Base-by-base conservation (phyloP, 257 asterid species). In the Capsicum chinense region DNA sequence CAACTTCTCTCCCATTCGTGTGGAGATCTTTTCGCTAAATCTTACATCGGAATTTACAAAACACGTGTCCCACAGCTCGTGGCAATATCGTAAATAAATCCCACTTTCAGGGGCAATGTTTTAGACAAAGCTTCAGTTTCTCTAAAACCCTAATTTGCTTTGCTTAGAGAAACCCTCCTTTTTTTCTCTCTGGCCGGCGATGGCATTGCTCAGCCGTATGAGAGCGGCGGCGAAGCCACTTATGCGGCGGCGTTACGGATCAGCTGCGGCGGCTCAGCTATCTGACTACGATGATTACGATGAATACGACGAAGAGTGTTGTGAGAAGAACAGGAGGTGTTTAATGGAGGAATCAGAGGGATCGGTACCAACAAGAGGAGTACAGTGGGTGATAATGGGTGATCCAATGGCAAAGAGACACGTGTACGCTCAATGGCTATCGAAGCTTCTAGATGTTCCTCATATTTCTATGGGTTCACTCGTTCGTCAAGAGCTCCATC, bases 301-400 rank as follows among this genome's bases (percentile, higher is more conserved):
- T 81, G 82, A 84, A 50, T 35, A 78, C 14, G 88, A 78, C 14
- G 88, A 86, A 0, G 86, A 79, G 7, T 67, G 7, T 67, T 19
- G 33, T 26, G 33, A 26, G 33, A 26, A 35, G 50, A 69, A 39
- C 54, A 52, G 78, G 76, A 37, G 11, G 52, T 68, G 8, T 1
- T 93, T 54, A 54, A 82, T 87, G 87, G 93, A 86, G 89, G 95
- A 89, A 59, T 90, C 91, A 16, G 93, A 91, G 50, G 91, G 88
- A 14, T 91, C 93, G 90, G 86, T 89, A 16, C 89, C 95, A 37
- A 90, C 87, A 73, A 91, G 99, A 33, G 98, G 97, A 7, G 92
- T 92, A 0, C 98, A 96, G 85, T 96, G 98, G 98, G 98, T 96
- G 87, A 91, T 96, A 85, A 92, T 96, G 79, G 98, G 98, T 17